phyloP scores from a whole-genome alignment of 2,329 filamentous ascomycete species.

The Penicillium sp. region DNA sequence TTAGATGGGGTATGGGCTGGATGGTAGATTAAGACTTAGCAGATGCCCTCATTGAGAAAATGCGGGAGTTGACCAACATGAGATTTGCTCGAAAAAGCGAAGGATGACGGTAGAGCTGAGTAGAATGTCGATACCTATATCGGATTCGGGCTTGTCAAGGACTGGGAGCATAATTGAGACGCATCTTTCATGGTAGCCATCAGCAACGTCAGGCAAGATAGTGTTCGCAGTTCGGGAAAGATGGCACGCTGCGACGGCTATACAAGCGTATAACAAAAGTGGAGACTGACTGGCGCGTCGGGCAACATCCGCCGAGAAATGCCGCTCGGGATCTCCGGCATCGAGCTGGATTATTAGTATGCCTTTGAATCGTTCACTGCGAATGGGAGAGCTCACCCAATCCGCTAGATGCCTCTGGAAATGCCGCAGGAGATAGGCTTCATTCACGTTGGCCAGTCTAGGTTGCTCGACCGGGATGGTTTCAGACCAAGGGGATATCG shows the following conservation, averaged over 20 bases:
- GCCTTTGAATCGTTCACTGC: not conserved
- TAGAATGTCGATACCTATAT: conserved; percentile 31
- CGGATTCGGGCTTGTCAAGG: conserved; percentile 27
- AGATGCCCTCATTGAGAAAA: too few relatives aligned
- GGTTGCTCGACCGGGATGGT: conserved; percentile 20
- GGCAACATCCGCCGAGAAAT: conserved; percentile 30
- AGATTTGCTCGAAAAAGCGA: conserved; percentile 35
- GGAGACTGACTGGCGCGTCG: conserved; percentile 28
- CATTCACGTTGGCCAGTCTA: conserved; percentile 26
- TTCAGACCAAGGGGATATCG: conserved; percentile 17
- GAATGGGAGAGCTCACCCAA: conserved; percentile 21
- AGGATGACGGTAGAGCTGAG: conserved; percentile 33
- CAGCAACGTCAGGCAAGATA: conserved; percentile 26
- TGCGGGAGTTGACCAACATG: too few relatives aligned
- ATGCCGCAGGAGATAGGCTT: conserved; percentile 33
- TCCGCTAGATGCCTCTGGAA: conserved; percentile 30
- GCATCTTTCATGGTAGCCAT: conserved; percentile 34
- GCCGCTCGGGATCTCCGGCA: conserved; percentile 28
- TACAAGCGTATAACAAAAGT: conserved; percentile 31
- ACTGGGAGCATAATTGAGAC: conserved; percentile 33
- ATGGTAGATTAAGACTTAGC: too few relatives aligned
- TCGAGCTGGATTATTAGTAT: conserved; percentile 26
- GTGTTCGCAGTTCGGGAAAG: conserved; percentile 29
- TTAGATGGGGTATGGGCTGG: conserved; percentile 30
- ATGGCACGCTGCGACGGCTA: conserved; percentile 33